Base-by-base conservation (phyloP, 257 asterid genomes). In the Nicotiana benthamiana region DNA sequence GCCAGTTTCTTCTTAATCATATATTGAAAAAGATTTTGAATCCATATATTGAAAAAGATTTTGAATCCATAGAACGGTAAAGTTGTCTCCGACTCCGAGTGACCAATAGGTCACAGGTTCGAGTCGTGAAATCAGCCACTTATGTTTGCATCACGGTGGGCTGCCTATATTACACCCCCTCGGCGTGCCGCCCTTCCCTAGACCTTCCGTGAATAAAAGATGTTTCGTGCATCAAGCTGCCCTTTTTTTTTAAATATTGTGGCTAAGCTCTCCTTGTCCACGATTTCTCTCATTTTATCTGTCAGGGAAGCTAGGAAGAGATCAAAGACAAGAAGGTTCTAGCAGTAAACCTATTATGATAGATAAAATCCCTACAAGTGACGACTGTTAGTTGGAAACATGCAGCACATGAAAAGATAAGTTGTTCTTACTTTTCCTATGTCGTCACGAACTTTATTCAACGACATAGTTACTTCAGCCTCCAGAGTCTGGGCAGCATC, bases 401-500 rank as follows among this genome's bases (percentile, higher is more conserved):
- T 9, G 61, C 22, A 48, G 79, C 24, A 74, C 0, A 48, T 74
- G 26, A 74, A 24, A 24, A 46, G 36, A 74, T 74, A 24, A 22
- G 51, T 24, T 7, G 26, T n/a, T 80, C 91, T 85, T 89, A 92
- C 99, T 78, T 85, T 84, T 26, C 94, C 98, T 82, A 92, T 82
- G 61, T 86, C 84, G 78, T 91, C 97, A 75, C 99, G 94, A 81
- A 95, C 91, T 51, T 84, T 85, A 85, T 95, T 93, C 79, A 95
- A 85, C 48, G 89, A 91, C 48, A 80, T 85, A 40, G 94, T 87
- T 80, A 95, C 90, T 81, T 89, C 88, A 84, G 96, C 91, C 85
- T 95, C 99, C 80, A 95, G 98, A 82, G 98, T 95, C 92, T 92
- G 92, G 54, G 94, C 94, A 30, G 87, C 87, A 85, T 92, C 89